Evolutionary conservation across 352 stramenopile genomes (phyloP).

Genomic region (Globisporangium solare): DNA sequence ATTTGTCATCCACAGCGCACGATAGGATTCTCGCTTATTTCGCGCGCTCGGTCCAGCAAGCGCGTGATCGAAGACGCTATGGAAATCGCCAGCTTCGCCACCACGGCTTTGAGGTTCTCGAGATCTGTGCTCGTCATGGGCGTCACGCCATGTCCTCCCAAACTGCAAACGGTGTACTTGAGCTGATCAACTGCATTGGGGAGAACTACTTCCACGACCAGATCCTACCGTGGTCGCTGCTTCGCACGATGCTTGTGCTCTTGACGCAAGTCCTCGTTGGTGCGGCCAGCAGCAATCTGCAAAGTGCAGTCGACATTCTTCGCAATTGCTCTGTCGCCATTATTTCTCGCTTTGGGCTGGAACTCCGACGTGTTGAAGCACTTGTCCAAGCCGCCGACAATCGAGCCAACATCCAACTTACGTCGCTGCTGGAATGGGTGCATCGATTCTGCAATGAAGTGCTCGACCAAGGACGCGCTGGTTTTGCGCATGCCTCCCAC

Average conservation of each 20-base stretch:
- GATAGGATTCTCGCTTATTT: conserved; percentile 8
- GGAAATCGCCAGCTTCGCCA: conserved; percentile 2
- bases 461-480: neutral
- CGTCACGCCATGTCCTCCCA: neutral
- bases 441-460: conserved; percentile 4
- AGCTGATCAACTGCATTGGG: conserved; percentile 3
- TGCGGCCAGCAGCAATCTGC: neutral
- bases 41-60: neutral
- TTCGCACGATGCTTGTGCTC: conserved; percentile 5
- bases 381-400: neutral
- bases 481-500: neutral
- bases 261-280: neutral
- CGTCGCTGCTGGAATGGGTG: conserved; percentile 4
- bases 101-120: conserved; percentile 14
- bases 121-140: conserved; percentile 11
- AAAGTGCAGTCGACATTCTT: neutral
- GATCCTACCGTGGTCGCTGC: conserved; percentile 6
- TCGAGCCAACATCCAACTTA: neutral
- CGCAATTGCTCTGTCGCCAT: conserved; percentile 6
- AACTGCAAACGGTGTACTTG: neutral
- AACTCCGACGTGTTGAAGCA: neutral
- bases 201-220: conserved; percentile 2
- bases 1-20: neutral
- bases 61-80: neutral
- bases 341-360: conserved; percentile 7